Percentiles rank a stretch among this genome's conserved stretches.
Evolutionary conservation across 2,329 filamentous ascomycete genomes (phyloP).

Genomic region (Alternaria solani): DNA sequence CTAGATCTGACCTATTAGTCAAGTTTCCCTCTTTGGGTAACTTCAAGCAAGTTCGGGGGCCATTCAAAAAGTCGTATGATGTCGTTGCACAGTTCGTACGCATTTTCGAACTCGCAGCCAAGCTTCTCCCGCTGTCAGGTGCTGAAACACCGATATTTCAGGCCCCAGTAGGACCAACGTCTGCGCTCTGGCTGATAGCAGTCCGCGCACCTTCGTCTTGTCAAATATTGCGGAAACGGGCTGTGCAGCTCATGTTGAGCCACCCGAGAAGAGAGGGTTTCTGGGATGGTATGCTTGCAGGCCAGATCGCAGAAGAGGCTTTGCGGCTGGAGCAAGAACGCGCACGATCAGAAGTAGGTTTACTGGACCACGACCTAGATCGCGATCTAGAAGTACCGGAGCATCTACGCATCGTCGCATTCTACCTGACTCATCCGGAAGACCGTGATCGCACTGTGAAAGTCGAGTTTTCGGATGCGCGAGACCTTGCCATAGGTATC

Average conservation of each 20-base stretch:
- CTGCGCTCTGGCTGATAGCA: slow-evolving; percentile 39
- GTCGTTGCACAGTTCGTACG: slow-evolving; percentile 19
- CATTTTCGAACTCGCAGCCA: slow-evolving; percentile 29
- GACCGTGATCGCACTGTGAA: slow-evolving; percentile 25
- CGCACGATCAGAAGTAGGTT: slow-evolving; percentile 21
- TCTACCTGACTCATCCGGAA: slow-evolving; percentile 30
- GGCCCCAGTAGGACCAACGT: slow-evolving; percentile 31
- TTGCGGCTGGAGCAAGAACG: slow-evolving; percentile 40
- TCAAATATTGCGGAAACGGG: slow-evolving; percentile 31
- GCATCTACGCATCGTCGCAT: slow-evolving; percentile 27
- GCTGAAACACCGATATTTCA: slow-evolving; percentile 36
- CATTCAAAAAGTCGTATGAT: slow-evolving; percentile 29
- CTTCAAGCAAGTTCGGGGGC: slow-evolving; percentile 16
- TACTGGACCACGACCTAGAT: not conserved
- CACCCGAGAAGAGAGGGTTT: slow-evolving; percentile 57
- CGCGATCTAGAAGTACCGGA: slow-evolving; percentile 31
- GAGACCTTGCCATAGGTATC: slow-evolving; percentile 24
- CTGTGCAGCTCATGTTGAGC: slow-evolving; percentile 35
- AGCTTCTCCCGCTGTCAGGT: slow-evolving; percentile 16
- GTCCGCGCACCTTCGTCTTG: slow-evolving; percentile 30
- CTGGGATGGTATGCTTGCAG: slow-evolving; percentile 70
- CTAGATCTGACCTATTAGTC: slow-evolving; percentile 16
- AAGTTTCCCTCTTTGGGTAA: slow-evolving; percentile 19
- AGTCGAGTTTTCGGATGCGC: slow-evolving; percentile 31
- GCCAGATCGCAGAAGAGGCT: slow-evolving; percentile 36